Conservation (phyloP, 192 early-diverging fungal genomes). For the Paraglomus occultum region DNA sequence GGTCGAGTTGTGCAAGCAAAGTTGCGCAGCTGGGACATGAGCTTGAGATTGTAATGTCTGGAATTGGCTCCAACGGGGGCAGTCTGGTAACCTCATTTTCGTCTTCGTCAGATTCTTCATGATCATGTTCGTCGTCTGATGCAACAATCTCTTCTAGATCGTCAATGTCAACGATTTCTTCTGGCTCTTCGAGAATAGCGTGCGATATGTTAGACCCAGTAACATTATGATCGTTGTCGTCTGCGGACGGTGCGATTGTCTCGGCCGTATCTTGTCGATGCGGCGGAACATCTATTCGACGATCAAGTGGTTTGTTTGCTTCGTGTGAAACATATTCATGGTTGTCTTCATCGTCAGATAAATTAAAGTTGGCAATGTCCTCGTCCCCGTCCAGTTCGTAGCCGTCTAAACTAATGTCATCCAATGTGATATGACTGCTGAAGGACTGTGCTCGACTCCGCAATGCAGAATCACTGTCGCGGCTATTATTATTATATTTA, state of each 20-base stretch:
- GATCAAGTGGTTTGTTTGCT: conserved; percentile 5
- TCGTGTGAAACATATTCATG: neutral
- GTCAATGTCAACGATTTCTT: conserved; percentile 4
- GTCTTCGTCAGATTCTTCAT: conserved; percentile 20
- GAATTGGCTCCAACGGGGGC: conserved; percentile 10
- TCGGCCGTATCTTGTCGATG: too few relatives aligned
- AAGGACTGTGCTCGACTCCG: conserved; percentile 8
- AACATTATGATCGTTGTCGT: too few relatives aligned
- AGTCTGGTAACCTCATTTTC: conserved; percentile 2
- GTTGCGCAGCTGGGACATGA: conserved; percentile 44
- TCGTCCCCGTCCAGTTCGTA: conserved; percentile 22
- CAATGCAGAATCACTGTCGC: neutral
- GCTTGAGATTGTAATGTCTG: neutral
- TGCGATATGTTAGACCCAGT: too few relatives aligned
- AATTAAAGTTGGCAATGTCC: conserved; percentile 20
- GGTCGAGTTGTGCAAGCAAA: conserved; percentile 45
- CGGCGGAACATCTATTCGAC: neutral
- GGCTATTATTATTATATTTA: conserved; percentile 3
- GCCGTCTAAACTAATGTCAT: conserved; percentile 15
- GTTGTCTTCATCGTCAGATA: conserved; percentile 2
- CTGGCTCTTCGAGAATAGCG: neutral
- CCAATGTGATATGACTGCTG: conserved; percentile 19
- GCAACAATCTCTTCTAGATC: neutral
- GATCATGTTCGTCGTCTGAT: neutral
- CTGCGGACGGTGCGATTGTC: too few relatives aligned